phyloP scores from a whole-genome alignment of 768 basidiomycete genomes.

The Tephrocybe rancida region DNA sequence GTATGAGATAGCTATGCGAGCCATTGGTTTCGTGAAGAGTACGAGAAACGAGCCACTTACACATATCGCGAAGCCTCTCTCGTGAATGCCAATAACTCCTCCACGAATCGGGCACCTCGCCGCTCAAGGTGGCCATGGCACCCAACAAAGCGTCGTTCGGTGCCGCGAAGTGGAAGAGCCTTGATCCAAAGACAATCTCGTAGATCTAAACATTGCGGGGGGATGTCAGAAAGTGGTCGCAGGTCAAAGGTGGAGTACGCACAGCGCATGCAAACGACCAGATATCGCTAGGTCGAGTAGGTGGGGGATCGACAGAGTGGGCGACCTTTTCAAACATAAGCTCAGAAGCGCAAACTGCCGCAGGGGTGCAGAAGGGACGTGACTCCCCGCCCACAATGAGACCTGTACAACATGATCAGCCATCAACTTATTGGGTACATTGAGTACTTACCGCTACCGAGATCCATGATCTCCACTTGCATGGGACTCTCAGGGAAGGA shows the following conservation, averaged over 20 bases:
- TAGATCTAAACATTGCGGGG: slow-evolving; percentile 1
- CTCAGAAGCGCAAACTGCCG: slow-evolving; percentile 16
- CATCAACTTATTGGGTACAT: too few species aligned
- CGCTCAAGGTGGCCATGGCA: slow-evolving; percentile 6
- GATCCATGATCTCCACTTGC: slow-evolving; percentile 11
- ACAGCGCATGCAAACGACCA: slow-evolving; percentile 16
- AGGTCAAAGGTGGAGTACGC: background rate
- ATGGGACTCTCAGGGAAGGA: background rate
- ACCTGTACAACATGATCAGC: background rate
- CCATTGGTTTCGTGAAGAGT: background rate
- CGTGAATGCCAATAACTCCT: slow-evolving; percentile 2
- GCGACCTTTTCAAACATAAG: slow-evolving; percentile 11
- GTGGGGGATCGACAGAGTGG: background rate
- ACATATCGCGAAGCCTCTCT: slow-evolving; percentile 1
- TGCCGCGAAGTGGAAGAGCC: slow-evolving; percentile 7
- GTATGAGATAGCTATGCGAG: slow-evolving; percentile 6
- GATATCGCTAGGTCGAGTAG: slow-evolving; percentile 14
- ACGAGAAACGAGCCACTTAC: background rate
- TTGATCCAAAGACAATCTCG: slow-evolving; percentile 7
- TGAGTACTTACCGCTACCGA: slow-evolving; percentile 10
- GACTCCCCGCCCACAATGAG: slow-evolving; percentile 5
- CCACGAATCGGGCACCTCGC: slow-evolving; percentile 11
- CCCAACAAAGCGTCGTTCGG: slow-evolving; percentile 2
- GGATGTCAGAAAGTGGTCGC: background rate
- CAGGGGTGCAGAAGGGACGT: slow-evolving; percentile 5